Conservation (phyloP, 176 grass and related monocot genomes). For the Hsuehochloa calcarea region DNA sequence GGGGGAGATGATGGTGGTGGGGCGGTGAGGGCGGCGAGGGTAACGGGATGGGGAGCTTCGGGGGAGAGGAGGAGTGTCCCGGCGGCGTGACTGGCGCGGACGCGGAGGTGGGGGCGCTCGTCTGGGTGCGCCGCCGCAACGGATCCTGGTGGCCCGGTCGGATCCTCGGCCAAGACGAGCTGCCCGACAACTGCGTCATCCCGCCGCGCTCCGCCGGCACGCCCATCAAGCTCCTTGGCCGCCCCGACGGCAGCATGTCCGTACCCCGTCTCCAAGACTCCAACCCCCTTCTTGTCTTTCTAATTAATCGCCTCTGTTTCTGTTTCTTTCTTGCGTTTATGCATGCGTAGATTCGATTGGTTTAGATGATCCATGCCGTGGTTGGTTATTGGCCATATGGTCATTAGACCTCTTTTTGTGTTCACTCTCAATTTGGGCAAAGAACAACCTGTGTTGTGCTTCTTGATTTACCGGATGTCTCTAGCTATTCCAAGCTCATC, state of each 20-base stretch:
- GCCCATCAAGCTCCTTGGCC: conserved; percentile 93
- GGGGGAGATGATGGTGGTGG: conserved; percentile 17
- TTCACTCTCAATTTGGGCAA: neutral
- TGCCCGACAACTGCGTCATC: conserved; percentile 61
- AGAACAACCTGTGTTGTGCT: neutral
- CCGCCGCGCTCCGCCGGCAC: conserved; percentile 75
- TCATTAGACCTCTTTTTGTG: conserved; percentile 11
- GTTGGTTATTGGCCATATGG: neutral
- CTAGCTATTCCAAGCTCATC: neutral
- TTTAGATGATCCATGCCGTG: neutral
- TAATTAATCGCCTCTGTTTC: neutral
- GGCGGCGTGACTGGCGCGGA: conserved; percentile 42
- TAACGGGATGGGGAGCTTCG: conserved; percentile 42
- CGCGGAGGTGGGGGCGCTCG: conserved; percentile 73
- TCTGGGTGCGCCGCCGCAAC: conserved; percentile 96
- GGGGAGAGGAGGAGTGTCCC: conserved; percentile 33
- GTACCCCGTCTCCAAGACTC: conserved; percentile 17
- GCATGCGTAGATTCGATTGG: conserved; percentile 23
- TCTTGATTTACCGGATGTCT: conserved; percentile 4
- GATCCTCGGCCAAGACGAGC: conserved; percentile 65
- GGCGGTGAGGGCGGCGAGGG: neutral
- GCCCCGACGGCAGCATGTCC: conserved; percentile 93
- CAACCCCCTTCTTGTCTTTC: neutral
- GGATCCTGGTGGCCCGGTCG: conserved; percentile 98
- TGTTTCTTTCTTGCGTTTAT: conserved; percentile 22